These are phyloP conservation scores for Metschnikowia santaceciliae DNA, from an alignment of 805 yeast species.

Conservation along the genomic window DNA sequence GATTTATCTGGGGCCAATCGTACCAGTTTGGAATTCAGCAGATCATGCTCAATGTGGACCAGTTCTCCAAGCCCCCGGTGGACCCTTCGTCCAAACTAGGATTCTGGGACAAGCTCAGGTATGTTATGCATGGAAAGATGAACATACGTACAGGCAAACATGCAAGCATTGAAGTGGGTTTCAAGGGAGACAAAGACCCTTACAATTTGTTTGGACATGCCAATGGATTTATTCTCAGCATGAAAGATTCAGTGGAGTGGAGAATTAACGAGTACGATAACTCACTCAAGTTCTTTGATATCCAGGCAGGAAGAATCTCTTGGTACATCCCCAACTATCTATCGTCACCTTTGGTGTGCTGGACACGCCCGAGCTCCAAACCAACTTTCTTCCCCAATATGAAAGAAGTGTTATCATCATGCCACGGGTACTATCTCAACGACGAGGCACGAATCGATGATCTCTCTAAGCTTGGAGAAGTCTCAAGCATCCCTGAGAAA, in stretches of 20 bases:
- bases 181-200: conserved; percentile 79
- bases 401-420: conserved; percentile 39
- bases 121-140: conserved; percentile 70
- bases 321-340: conserved; percentile 77
- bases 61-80: conserved; percentile 82
- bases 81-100: conserved; percentile 86
- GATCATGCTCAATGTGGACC: conserved; percentile 70
- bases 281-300: conserved; percentile 62
- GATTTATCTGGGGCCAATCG: conserved; percentile 81
- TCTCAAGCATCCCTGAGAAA: conserved; percentile 37
- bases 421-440: conserved; percentile 48
- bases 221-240: conserved; percentile 75
- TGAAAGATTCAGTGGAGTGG: conserved; percentile 59
- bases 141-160: conserved; percentile 48
- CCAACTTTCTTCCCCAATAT: conserved; percentile 46
- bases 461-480: neutral
- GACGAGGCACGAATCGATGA: conserved; percentile 12
- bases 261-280: conserved; percentile 63
- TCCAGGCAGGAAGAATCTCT: conserved; percentile 56
- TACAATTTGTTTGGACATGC: conserved; percentile 61
- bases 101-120: conserved; percentile 86
- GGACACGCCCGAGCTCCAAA: conserved; percentile 51
- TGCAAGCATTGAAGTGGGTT: conserved; percentile 50
- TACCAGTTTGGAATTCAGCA: conserved; percentile 83
- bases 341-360: conserved; percentile 45